Evolutionary conservation across 176 grass and related monocot species (phyloP), one percentile per base, ranked within the genome.

Genomic region (Saccharum spontaneum): DNA sequence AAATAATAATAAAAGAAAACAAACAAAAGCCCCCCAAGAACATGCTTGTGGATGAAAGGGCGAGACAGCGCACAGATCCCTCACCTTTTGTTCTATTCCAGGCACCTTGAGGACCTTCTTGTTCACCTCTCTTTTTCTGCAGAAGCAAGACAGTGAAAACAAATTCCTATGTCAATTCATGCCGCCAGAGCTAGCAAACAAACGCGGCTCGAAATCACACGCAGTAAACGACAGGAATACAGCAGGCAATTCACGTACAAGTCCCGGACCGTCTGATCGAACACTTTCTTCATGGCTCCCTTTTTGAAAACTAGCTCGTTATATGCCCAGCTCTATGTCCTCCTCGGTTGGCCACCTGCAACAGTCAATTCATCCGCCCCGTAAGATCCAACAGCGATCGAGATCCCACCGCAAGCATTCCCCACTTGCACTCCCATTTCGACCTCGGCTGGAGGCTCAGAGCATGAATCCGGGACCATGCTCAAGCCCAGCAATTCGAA

Each of bases 91-190:
- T 45, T 99, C 97, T 60, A 92, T 79, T 24, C 84, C 79, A 48
- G 97, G 97, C 24, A 99, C 90, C 85, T 99, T 99, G 71, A 99
- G 81, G 84, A 99, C 97, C 71, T 99, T 99, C 77, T 96, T 99
- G 26, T 99, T 99, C 73, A 99, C 97, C 84, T 87, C 97, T 72
- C 97, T 84, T 69, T 99, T 99, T 73, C 97, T 99, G 91, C 45
- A 82, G 80, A 68, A 43, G 4, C 22, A 22, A 16, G 38, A 67
- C 52, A 5, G 43, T 3, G 6, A 17, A 26, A 63, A 48, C 10
- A 67, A 30, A 74, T 67, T 18, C 68, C 38, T 10, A 16, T 6
- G 38, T 44, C 69, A 78, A 83, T 59, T 9, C 73, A 62, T 24
- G 62, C 59, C 22, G 54, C 17, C 59, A 62, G 59, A 62, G 59